Evolutionary conservation across 2,329 filamentous ascomycete genomes (phyloP).

Genomic region (Septoria linicola): DNA sequence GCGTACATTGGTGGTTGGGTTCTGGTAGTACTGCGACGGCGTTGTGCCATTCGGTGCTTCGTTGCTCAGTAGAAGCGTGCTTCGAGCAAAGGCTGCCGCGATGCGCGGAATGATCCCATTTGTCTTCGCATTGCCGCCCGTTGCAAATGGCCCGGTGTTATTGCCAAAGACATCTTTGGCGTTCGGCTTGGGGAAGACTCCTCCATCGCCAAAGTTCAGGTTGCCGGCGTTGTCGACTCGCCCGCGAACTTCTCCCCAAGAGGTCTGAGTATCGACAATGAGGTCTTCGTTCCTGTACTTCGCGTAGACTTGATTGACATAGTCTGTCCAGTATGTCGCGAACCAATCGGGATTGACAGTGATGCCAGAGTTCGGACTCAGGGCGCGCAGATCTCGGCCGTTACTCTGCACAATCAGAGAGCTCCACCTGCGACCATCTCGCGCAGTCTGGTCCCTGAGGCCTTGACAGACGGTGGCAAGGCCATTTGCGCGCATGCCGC

Average conservation of each 20-base stretch:
- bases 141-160: constrained; percentile 61
- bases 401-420: constrained; percentile 52
- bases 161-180: constrained; percentile 66
- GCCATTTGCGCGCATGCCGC: constrained; percentile 59
- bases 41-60: constrained; percentile 38
- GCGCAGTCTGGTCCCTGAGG: constrained; percentile 55
- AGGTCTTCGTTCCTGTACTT: constrained; percentile 49
- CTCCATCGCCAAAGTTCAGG: constrained; percentile 46
- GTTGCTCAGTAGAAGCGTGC: constrained; percentile 58
- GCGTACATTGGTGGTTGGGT: constrained; percentile 35
- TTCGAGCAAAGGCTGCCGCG: constrained; percentile 72
- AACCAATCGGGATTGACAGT: constrained; percentile 50
- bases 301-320: constrained; percentile 53
- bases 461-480: constrained; percentile 56
- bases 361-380: constrained; percentile 48
- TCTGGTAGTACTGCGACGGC: constrained; percentile 34
- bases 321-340: constrained; percentile 52
- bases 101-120: constrained; percentile 69
- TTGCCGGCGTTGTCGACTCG: constrained; percentile 42
- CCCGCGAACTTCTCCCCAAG: constrained; percentile 50
- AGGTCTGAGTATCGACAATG: constrained; percentile 65
- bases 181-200: constrained; percentile 56
- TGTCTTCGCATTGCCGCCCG: constrained; percentile 43
- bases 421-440: constrained; percentile 62
- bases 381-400: constrained; percentile 43